These are phyloP conservation scores for Eucalyptus pauciflora DNA, from an alignment of 345 rosid species.

Conservation along the genomic window DNA sequence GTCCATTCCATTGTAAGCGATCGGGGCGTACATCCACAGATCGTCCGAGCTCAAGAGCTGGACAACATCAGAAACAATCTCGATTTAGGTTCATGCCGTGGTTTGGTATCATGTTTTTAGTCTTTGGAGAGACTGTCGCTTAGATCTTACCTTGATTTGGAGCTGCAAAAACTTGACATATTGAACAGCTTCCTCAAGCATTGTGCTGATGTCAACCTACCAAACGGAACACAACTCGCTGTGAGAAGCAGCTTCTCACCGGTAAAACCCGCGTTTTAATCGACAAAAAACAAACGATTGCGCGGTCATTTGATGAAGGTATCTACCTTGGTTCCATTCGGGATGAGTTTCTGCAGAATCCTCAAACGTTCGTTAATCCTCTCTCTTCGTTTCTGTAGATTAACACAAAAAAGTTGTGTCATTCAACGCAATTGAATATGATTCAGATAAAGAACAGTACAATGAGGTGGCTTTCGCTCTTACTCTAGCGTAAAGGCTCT, in stretches of 20 bases:
- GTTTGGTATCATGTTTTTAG: not conserved
- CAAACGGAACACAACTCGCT: not conserved
- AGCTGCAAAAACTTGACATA: conserved; percentile 81
- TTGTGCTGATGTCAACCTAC: conserved; percentile 81
- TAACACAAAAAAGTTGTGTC: not conserved
- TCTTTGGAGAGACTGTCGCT: not conserved
- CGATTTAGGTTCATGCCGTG: not conserved
- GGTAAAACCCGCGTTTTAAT: not conserved
- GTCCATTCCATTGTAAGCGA: conserved; percentile 80
- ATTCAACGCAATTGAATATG: not conserved
- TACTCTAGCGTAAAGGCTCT: conserved; percentile 86
- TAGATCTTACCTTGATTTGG: conserved; percentile 60
- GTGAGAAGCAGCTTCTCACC: not conserved
- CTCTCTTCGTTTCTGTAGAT: conserved; percentile 75
- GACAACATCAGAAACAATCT: not conserved
- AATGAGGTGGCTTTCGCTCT: not conserved
- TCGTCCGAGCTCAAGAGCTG: conserved; percentile 84
- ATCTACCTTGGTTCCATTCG: conserved; percentile 80
- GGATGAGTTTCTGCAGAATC: conserved; percentile 67
- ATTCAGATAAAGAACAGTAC: not conserved
- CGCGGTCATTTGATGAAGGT: not conserved
- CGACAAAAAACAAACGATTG: not conserved
- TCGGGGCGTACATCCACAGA: conserved; percentile 87
- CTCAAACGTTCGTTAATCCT: conserved; percentile 71
- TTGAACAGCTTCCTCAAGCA: conserved; percentile 88